Evolutionary conservation across 2,329 filamentous ascomycete species (phyloP), one percentile per base, ranked within the genome.

Genomic region (Colletotrichum cuscutae): DNA sequence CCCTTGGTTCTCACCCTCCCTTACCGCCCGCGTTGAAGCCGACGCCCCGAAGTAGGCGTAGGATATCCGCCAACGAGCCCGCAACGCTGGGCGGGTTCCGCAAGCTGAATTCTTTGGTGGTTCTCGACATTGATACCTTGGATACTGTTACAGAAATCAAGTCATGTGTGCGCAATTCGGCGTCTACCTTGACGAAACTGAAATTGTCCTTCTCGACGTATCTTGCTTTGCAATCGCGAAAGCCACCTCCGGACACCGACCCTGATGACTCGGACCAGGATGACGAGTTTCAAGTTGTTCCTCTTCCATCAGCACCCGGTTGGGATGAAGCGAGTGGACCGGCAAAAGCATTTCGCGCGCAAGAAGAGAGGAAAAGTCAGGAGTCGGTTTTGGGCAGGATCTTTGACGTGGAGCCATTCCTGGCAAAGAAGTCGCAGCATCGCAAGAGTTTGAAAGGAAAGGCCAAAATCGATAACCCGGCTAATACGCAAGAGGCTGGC

Each of bases 111-210:
- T 86, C 78, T 5, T 81, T 92, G 15, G 81, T 86, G 4, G 81
- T 92, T 7, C 82, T 92, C 42, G 90, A 92, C 74, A 91, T 92
- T 65, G 90, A 92, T 72, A 85, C 81, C 32, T 81, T 91, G 5
- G 88, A 90, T 42, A 82, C 89, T 37, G 77, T 91, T 13, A 79
- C 83, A 1, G 90, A 92, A 79, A 83, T 92, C 73, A 87, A 86
- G 73, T 77, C 83, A 5, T 91, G 89, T 76, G 81, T 92, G 28
- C 83, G 82, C 12, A 88, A 88, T 74, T 91, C 87, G 1, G 84
- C 87, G 2, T 83, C 86, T 1, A 89, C 89, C 0, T 81, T 92
- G 26, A 86, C 82, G 26, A 85, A 87, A 58, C 80, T 92, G 30
- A 85, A 87, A 63, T 79, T 92, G 15, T 92, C 90, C 5, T 86